A percentile compares a stretch with the other conserved stretches of the same genome.
These are phyloP conservation scores for Mycena albidolilacea DNA, from an alignment of 768 basidiomycete genomes.

Conservation along the genomic window DNA sequence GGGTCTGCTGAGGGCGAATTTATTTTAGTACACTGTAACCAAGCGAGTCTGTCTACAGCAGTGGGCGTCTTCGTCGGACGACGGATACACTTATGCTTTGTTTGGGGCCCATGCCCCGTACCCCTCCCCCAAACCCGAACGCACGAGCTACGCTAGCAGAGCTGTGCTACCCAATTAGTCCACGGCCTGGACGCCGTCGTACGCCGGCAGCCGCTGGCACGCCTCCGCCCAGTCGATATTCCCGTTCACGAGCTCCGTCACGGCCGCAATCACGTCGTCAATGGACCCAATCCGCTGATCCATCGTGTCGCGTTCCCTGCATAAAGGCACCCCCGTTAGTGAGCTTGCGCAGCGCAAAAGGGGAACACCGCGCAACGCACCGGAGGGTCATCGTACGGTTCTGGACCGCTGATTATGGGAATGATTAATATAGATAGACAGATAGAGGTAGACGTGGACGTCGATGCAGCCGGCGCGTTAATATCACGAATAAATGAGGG, in stretches of 20 bases:
- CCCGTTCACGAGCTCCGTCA: constrained; percentile 85
- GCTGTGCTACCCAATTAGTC: constrained; percentile 51
- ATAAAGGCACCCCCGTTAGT: constrained; percentile 22
- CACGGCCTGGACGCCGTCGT: constrained; percentile 92
- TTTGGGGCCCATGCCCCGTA: background rate
- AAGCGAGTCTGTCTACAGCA: background rate
- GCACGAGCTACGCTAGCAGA: background rate
- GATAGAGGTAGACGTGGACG: background rate
- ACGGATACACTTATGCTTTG: background rate
- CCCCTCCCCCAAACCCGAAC: background rate
- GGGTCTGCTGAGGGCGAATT: background rate
- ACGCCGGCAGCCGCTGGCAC: constrained; percentile 76
- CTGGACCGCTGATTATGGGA: constrained; percentile 74
- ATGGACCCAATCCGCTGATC: constrained; percentile 92
- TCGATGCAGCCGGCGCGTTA: background rate
- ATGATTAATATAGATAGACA: constrained; percentile 5
- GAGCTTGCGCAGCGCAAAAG: constrained; percentile 16
- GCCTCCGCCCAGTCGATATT: constrained; percentile 85
- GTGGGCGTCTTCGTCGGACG: background rate
- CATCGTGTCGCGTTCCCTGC: constrained; percentile 94
- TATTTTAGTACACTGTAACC: constrained; percentile 2
- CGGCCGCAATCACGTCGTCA: constrained; percentile 88
- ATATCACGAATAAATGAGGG: background rate
- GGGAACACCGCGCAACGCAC: constrained; percentile 60
- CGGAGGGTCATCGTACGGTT: constrained; percentile 95